Conservation (phyloP, 1,284 basidiomycete species). For the Ustilago esculenta region DNA sequence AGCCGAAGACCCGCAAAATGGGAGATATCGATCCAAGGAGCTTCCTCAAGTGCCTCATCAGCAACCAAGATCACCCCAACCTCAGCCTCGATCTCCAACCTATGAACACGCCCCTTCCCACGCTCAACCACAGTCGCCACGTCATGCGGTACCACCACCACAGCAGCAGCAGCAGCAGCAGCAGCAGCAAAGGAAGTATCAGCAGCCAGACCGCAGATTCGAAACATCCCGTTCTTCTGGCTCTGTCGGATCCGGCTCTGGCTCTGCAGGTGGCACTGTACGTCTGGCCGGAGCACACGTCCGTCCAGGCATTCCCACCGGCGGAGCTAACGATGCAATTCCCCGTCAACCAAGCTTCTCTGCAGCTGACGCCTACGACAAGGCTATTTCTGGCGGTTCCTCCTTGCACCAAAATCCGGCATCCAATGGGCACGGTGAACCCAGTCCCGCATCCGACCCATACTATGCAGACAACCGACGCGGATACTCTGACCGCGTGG, state of each 20-base stretch:
- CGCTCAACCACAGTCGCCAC: slow-evolving; percentile 25
- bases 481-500: slow-evolving; percentile 23
- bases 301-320: slow-evolving; percentile 43
- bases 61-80: slow-evolving; percentile 17
- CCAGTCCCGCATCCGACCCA: slow-evolving; percentile 11
- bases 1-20: slow-evolving; percentile 16
- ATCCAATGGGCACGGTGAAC: slow-evolving; percentile 21
- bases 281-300: slow-evolving; percentile 32
- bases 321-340: slow-evolving; percentile 4
- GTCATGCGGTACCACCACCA: slow-evolving; percentile 10
- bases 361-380: slow-evolving; percentile 46
- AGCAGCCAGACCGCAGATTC: slow-evolving; percentile 37
- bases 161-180: slow-evolving; percentile 16
- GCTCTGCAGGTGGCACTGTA: slow-evolving; percentile 53
- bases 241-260: slow-evolving; percentile 49
- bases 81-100: slow-evolving; percentile 18
- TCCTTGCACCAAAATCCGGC: slow-evolving; percentile 4
- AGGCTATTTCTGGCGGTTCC: slow-evolving; percentile 31
- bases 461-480: slow-evolving; percentile 25
- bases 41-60: slow-evolving; percentile 37
- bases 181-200: slow-evolving; percentile 17
- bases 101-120: slow-evolving; percentile 17
- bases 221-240: slow-evolving; percentile 34
- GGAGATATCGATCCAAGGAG: slow-evolving; percentile 32
- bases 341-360: slow-evolving; percentile 23